Conservation (phyloP, 2,329 filamentous ascomycete species). For the Teratosphaeria nubilosa region DNA sequence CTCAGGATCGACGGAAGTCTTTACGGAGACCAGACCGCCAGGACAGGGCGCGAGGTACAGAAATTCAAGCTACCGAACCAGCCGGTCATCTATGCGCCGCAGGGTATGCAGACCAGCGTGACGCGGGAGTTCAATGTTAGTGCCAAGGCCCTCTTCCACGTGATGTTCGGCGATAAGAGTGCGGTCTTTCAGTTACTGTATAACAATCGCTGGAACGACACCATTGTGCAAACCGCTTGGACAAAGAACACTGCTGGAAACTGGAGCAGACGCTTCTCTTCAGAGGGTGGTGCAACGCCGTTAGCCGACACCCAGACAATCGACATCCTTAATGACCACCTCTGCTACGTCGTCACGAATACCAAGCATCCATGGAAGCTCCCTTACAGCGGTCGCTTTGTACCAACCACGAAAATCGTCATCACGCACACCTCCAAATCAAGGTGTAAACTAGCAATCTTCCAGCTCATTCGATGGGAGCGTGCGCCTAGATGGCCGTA, state of each 20-base stretch:
- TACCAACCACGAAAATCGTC: slow-evolving; percentile 78
- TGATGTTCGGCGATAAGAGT: slow-evolving; percentile 92
- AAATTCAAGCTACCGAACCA: slow-evolving; percentile 76
- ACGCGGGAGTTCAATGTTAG: slow-evolving; percentile 83
- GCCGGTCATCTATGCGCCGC: slow-evolving; percentile 73
- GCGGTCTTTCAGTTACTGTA: slow-evolving; percentile 88
- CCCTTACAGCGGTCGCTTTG: slow-evolving; percentile 60
- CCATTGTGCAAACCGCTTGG: slow-evolving; percentile 84
- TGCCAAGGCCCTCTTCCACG: slow-evolving; percentile 88
- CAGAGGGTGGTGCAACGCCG: slow-evolving; percentile 11
- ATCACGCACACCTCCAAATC: slow-evolving; percentile 90
- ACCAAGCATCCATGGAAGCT: slow-evolving; percentile 68
- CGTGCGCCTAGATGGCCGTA: slow-evolving; percentile 29
- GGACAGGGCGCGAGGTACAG: slow-evolving; percentile 40
- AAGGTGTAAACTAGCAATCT: slow-evolving; percentile 82
- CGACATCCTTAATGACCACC: slow-evolving; percentile 50
- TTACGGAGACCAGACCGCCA: slow-evolving; percentile 34
- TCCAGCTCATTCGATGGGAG: slow-evolving; percentile 81
- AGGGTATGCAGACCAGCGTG: slow-evolving; percentile 61
- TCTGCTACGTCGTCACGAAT: slow-evolving; percentile 59
- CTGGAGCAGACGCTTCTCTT: slow-evolving; percentile 55
- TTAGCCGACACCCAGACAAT: slow-evolving; percentile 79
- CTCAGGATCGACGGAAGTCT: slow-evolving; percentile 55
- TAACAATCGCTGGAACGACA: slow-evolving; percentile 65
- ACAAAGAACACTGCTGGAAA: slow-evolving; percentile 40